Percentiles rank a stretch among this genome's conserved stretches.
These are phyloP conservation scores for Schizophyllum commune DNA, from an alignment of 1,284 basidiomycete species.

Conservation along the genomic window DNA sequence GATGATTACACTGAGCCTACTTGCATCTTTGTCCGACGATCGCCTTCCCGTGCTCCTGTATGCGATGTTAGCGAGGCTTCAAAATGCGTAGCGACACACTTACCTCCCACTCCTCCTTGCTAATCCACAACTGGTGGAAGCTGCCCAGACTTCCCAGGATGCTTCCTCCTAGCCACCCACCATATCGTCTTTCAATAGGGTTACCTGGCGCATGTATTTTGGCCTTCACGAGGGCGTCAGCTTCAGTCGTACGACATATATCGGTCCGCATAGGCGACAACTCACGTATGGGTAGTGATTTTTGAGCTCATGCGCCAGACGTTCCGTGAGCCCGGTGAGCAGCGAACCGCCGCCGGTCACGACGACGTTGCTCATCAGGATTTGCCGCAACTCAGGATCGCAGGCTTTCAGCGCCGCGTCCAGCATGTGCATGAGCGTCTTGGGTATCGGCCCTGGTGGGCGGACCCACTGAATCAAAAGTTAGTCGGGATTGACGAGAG, in stretches of 20 bases:
- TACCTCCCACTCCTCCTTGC: slow-evolving; percentile 86
- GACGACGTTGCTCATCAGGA: slow-evolving; percentile 89
- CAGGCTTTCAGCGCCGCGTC: slow-evolving; percentile 76
- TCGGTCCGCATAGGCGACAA: slow-evolving; percentile 12
- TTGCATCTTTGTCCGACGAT: slow-evolving; percentile 79
- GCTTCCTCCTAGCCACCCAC: slow-evolving; percentile 90
- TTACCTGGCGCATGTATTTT: slow-evolving; percentile 91
- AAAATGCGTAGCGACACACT: not conserved
- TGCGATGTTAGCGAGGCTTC: not conserved
- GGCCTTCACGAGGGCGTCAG: slow-evolving; percentile 28
- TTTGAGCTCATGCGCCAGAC: slow-evolving; percentile 75
- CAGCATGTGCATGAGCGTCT: slow-evolving; percentile 74
- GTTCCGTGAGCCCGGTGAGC: slow-evolving; percentile 81
- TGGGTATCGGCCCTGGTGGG: slow-evolving; percentile 35
- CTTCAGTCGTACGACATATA: not conserved
- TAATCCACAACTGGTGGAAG: slow-evolving; percentile 96
- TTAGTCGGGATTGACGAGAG: slow-evolving; percentile 49
- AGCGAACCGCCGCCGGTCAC: slow-evolving; percentile 89
- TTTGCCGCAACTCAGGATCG: slow-evolving; percentile 81
- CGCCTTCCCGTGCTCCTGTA: slow-evolving; percentile 66
- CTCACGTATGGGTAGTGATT: slow-evolving; percentile 76
- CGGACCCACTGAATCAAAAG: slow-evolving; percentile 22
- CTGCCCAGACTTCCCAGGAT: slow-evolving; percentile 91
- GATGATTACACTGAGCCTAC: slow-evolving; percentile 24
- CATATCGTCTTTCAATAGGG: slow-evolving; percentile 79